phyloP scores from a whole-genome alignment of 257 asterid species.

The Solanum dulcamara region DNA sequence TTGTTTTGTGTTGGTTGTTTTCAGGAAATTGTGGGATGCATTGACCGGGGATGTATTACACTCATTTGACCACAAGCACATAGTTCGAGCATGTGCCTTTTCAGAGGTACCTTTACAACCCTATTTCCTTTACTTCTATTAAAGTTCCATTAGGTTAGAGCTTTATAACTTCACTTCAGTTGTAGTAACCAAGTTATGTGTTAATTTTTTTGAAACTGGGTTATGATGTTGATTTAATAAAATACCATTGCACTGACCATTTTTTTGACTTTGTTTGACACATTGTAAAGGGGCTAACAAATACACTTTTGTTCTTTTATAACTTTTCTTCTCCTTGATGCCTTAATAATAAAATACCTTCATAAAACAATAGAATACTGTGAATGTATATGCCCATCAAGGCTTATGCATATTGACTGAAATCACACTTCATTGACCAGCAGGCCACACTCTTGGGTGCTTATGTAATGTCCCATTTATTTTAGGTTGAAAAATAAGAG shows the following conservation, averaged over 20 bases:
- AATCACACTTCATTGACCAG: not conserved
- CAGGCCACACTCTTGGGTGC: not conserved
- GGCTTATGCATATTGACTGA: not conserved
- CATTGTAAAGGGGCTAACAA: not conserved
- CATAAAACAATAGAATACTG: not conserved
- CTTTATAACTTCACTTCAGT: not conserved
- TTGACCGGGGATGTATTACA: constrained; percentile 85
- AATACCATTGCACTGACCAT: not conserved
- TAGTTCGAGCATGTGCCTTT: constrained; percentile 90
- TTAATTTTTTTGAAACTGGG: too few species aligned
- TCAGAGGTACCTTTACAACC: constrained; percentile 52
- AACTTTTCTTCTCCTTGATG: not conserved
- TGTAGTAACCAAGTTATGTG: not conserved
- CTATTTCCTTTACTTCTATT: not conserved
- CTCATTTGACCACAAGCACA: constrained; percentile 96
- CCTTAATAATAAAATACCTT: not conserved
- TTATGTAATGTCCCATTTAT: not conserved
- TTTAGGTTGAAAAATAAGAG: not conserved
- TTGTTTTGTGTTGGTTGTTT: constrained; percentile 12
- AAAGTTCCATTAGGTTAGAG: not conserved
- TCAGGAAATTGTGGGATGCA: constrained; percentile 98
- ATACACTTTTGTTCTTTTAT: not conserved
- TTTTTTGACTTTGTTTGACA: not conserved
- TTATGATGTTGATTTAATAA: not conserved
- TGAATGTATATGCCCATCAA: not conserved